Evolutionary conservation across 1,139 yeast species (phyloP), one percentile per base, ranked within the genome.

Genomic region (Lodderomyces theae): DNA sequence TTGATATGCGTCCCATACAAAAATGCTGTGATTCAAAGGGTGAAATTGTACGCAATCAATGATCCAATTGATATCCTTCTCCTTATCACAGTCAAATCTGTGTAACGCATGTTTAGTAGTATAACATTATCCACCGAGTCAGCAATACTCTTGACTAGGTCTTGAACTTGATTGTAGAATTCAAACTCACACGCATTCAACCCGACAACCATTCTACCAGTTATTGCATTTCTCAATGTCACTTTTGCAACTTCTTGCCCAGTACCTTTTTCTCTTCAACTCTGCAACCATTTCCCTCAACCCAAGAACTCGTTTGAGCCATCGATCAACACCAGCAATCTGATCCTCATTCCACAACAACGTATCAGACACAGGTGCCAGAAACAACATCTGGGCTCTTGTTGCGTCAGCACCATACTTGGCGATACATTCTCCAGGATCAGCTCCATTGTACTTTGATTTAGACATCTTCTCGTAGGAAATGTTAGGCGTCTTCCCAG

Each of bases 381-480:
- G 95, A 66, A 92, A 92, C n/a, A 92, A 62, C 51, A 92, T 79
- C 54, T 90, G 96, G 0, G 97, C 97, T 47, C 98, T 74, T 0
- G 92, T 86, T 0, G 96, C 90, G 66, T 92, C 98, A 1, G 97
- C 90, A 2, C 98, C 98, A 60, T 87, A 87, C 35, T 69, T 71
- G n/a, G 57, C 58, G 23, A 92, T 89, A 51, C 92, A 86, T 43
- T 75, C 77, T 1, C 74, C 78, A 0, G 97, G 97, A 56, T 90
- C 96, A 3, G 87, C 96, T 12, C 98, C 98, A 55, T 92, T 92
- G 55, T 80, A 80, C 56, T 92, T 92, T 1, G 97, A 89, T 61
- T 92, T 92, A 1, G 97, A 89, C 98, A 92, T 92, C 57, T 92
- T 92, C 56, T 92, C 97, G 56, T 62, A 88, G 0, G 86, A 66